These are phyloP conservation scores for Luffa aegyptiaca DNA, from an alignment of 306 rosid species.

Conservation along the genomic window DNA sequence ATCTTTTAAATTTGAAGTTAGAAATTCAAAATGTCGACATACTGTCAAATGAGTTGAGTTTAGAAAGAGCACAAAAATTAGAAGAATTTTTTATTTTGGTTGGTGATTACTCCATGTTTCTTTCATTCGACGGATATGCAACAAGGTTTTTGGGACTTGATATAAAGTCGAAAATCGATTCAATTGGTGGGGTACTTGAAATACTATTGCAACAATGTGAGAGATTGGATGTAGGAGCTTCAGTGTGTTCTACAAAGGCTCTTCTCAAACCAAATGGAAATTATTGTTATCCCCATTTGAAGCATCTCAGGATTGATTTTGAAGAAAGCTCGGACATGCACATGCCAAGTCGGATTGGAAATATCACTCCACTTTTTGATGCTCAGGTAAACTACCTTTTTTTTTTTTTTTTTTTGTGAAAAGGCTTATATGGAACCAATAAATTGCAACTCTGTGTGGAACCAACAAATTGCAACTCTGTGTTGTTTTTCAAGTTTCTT, in stretches of 20 bases:
- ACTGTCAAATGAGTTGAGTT: not conserved
- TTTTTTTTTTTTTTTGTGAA: no score
- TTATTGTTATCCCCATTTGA: not conserved
- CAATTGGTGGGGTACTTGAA: not conserved
- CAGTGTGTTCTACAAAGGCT: not conserved
- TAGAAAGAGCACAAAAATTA: not conserved
- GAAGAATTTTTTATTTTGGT: not conserved
- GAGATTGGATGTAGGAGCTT: fast-evolving
- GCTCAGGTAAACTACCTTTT: no score
- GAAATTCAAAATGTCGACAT: no score
- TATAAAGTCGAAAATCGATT: not conserved
- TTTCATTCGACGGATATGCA: no score
- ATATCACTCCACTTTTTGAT: not conserved
- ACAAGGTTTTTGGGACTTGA: not conserved
- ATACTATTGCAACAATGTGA: not conserved
- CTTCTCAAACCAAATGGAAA: not conserved
- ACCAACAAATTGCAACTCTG: no score
- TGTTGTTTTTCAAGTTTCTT: no score
- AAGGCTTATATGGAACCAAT: no score
- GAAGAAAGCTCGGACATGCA: not conserved
- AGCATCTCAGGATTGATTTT: not conserved
- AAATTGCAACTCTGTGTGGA: no score
- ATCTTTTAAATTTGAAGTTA: not conserved
- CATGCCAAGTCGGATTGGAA: not conserved
- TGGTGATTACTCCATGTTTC: no score